Conservation (phyloP, 148 eudicot genomes). For the Cornus controversa region DNA sequence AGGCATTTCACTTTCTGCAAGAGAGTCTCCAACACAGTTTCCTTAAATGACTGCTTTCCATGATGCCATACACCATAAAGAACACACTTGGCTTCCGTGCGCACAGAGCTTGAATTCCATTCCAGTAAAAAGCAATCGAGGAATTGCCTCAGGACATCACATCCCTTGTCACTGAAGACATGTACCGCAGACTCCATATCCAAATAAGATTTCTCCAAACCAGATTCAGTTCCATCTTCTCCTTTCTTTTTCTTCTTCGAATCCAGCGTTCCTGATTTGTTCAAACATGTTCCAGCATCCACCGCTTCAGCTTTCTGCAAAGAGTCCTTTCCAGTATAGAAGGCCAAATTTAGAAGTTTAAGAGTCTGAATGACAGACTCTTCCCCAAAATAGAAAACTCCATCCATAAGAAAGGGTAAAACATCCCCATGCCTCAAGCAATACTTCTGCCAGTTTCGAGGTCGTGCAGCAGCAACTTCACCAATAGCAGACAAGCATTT, state of each 20-base stretch:
- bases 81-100: conserved; percentile 84
- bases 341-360: conserved; percentile 83
- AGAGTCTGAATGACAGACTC: conserved; percentile 88
- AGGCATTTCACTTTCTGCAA: conserved; percentile 71
- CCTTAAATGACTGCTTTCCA: conserved; percentile 82
- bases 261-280: conserved; percentile 61
- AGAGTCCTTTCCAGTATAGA: conserved; percentile 82
- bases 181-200: conserved; percentile 89
- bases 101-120: conserved; percentile 97
- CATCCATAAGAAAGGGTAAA: conserved; percentile 75
- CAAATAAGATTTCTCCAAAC: conserved; percentile 72
- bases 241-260: conserved; percentile 97
- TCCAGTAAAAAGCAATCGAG: conserved; percentile 86
- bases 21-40: conserved; percentile 63
- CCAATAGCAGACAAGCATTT: conserved; percentile 86
- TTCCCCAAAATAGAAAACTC: conserved; percentile 84
- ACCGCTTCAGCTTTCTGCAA: conserved; percentile 63
- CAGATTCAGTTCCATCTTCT: conserved; percentile 80
- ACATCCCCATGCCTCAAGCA: conserved; percentile 88
- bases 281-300: conserved; percentile 60
- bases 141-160: conserved; percentile 74
- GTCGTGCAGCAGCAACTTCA: conserved; percentile 96
- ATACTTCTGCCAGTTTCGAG: conserved; percentile 99
- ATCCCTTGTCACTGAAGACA: conserved; percentile 67
- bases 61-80: conserved; percentile 93